phyloP scores from a whole-genome alignment of 331 rosid species.

The Erythrophleum ivorense region DNA sequence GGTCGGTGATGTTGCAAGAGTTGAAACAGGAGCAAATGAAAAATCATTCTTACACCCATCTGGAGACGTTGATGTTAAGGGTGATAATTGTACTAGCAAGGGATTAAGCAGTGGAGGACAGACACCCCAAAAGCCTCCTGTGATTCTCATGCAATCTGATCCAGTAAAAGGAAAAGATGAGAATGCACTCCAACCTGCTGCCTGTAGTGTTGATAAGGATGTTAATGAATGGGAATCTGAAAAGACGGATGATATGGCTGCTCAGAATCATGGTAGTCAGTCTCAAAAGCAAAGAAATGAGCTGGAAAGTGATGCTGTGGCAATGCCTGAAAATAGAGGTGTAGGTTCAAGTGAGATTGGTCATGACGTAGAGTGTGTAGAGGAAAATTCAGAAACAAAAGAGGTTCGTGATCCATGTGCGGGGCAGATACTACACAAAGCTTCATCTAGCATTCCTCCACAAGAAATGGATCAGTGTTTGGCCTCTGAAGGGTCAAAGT shows the following conservation, averaged over 20 bases:
- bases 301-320: not conserved
- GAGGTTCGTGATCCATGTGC: conserved; percentile 33
- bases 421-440: not conserved
- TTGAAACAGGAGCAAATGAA: conserved; percentile 44
- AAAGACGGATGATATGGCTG: conserved; percentile 41
- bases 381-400: conserved; percentile 42
- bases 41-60: conserved; percentile 36
- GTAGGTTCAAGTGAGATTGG: conserved; percentile 28
- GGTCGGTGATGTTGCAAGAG: conserved; percentile 39
- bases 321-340: not conserved
- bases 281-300: conserved; percentile 34
- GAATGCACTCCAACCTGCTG: conserved; percentile 40
- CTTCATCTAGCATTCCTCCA: not conserved
- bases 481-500: conserved; percentile 35
- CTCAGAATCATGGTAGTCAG: conserved; percentile 27
- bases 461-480: conserved; percentile 47
- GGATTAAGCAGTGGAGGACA: conserved; percentile 32
- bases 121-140: conserved; percentile 42
- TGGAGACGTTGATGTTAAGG: conserved; percentile 39
- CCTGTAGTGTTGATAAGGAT: conserved; percentile 36
- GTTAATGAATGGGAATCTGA: conserved; percentile 33
- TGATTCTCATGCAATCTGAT: conserved; percentile 17
- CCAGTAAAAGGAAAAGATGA: conserved; percentile 43
- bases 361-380: conserved; percentile 37
- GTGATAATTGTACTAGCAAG: conserved; percentile 29